These are phyloP conservation scores for Ceriops decandra DNA, from an alignment of 345 rosid species.

Conservation along the genomic window DNA sequence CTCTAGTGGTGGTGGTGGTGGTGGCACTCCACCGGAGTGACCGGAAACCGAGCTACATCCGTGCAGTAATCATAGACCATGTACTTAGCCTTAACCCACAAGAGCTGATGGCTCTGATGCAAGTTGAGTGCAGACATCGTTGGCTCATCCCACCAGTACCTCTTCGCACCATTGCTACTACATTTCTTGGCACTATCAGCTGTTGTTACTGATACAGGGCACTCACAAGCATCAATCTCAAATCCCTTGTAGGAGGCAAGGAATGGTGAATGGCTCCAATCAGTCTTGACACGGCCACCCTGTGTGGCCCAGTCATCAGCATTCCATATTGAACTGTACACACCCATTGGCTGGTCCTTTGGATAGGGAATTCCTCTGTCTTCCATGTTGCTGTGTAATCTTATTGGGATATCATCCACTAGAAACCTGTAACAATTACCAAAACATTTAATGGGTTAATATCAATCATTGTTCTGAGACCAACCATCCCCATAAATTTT, in stretches of 20 bases:
- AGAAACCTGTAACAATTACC: constrained; percentile 49
- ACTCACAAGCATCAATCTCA: constrained; percentile 76
- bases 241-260: constrained; percentile 77
- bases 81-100: constrained; percentile 89
- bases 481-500: too few relatives aligned
- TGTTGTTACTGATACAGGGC: constrained; percentile 43
- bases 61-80: constrained; percentile 85
- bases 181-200: constrained; percentile 51
- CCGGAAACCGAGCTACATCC: constrained; percentile 73
- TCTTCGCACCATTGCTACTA: constrained; percentile 51
- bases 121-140: constrained; percentile 57
- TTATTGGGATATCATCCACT: constrained; percentile 76
- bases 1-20: constrained; percentile 46
- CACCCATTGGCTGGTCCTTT: constrained; percentile 94
- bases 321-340: constrained; percentile 97
- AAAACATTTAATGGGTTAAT: neutral
- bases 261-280: constrained; percentile 96
- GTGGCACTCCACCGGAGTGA: constrained; percentile 77
- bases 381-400: constrained; percentile 85
- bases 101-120: constrained; percentile 95
- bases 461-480: neutral
- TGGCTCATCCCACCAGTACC: constrained; percentile 95
- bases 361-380: constrained; percentile 83
- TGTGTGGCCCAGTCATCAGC: constrained; percentile 99
- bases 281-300: constrained; percentile 91